These are phyloP conservation scores for Brassica rapa DNA, from an alignment of 345 rosid species.

Conservation along the genomic window DNA sequence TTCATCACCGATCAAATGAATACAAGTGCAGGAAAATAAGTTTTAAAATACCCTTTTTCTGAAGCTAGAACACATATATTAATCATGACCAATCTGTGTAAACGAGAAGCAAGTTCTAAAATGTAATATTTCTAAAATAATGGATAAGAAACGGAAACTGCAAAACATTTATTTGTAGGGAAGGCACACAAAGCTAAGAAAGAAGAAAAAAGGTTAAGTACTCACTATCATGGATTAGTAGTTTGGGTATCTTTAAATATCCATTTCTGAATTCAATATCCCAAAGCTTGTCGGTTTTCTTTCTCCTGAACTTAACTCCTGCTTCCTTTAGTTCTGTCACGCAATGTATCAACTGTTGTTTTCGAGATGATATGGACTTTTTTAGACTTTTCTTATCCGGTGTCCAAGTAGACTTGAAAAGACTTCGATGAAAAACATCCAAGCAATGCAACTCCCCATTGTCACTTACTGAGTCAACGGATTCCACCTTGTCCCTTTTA, in stretches of 20 bases:
- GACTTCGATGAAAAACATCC: constrained; percentile 70
- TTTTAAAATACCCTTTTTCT: background rate
- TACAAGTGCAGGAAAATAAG: background rate
- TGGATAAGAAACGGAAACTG: background rate
- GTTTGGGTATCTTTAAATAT: constrained; percentile 63
- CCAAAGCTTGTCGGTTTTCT: constrained; percentile 86
- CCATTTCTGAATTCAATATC: constrained; percentile 77
- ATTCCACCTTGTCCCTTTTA: constrained; percentile 47
- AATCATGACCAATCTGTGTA: background rate
- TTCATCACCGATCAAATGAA: background rate
- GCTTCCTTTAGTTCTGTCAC: constrained; percentile 78
- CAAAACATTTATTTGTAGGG: background rate
- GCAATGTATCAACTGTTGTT: constrained; percentile 73
- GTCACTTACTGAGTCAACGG: constrained; percentile 64
- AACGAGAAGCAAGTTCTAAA: background rate
- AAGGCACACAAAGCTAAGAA: background rate
- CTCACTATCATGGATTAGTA: constrained; percentile 77
- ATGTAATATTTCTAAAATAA: background rate
- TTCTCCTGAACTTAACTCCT: constrained; percentile 69
- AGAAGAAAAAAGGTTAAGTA: background rate
- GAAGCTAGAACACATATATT: background rate
- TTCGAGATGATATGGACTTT: background rate
- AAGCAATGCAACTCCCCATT: constrained; percentile 69
- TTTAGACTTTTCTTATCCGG: constrained; percentile 39
- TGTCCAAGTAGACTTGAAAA: constrained; percentile 57